Base-by-base conservation (phyloP, 1,284 basidiomycete species). In the Sporisorium scitamineum region DNA sequence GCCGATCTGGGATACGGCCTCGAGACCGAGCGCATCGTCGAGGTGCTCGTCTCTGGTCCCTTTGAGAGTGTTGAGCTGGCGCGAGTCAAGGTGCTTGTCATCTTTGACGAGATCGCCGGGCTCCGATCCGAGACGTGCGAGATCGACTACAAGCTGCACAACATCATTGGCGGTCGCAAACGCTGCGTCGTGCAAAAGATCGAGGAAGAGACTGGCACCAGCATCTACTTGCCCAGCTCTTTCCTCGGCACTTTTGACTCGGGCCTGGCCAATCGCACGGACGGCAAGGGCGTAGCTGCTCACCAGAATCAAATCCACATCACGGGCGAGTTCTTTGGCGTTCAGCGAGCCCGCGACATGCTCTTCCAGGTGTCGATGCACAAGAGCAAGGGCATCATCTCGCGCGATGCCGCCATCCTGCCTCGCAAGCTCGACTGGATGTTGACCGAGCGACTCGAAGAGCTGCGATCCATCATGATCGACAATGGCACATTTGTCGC, bases 371-470 rank as follows among this genome's bases (percentile, higher is more conserved):
- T 95, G 27, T 93, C 94, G 16, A 87, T 92, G 69, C 92, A 90
- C 85, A 97, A 97, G 95, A 92, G 91, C 85, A 96, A 97, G 85
- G 90, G 90, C 55, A 90, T 97, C 75, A 92, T 97, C 67, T 95
- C 95, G 20, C 89, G 95, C 71, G 95, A 98, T 84, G 94, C 94
- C 5, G 93, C 94, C 13, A 92, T 98, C 70, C 89, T 97, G 31
- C 96, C 97, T 41, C 92, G 96, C 74, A 99, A 99, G 86, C 89
- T 99, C 76, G 96, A 99, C 84, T 98, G 96, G 95, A 92, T 99
- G 90, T 91, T 98, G 62, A 92, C 92, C 20, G 94, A 99, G 86
- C 91, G 93, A 45, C 89, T 93, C 32, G 95, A 97, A 64, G 94
- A 97, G 78, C 88, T 98, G 77, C 93, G 92, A 85, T 89, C 90